Conservation (phyloP, 2,329 filamentous ascomycete species). For the Penicillium fuscoglaucum region DNA sequence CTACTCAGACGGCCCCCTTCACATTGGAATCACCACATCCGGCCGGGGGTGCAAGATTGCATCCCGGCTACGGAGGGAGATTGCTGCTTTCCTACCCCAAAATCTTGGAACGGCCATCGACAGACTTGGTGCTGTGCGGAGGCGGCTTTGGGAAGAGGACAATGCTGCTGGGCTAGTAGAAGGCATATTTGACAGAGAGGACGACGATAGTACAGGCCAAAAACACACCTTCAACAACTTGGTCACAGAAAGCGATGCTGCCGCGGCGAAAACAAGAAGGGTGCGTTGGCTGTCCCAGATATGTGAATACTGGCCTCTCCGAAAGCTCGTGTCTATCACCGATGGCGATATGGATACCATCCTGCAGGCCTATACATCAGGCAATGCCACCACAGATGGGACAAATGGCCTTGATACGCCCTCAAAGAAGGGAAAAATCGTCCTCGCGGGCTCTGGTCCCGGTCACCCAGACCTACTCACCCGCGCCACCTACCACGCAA, state of each 20-base stretch:
- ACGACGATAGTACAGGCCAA: conserved; percentile 58
- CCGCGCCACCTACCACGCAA: conserved; percentile 54
- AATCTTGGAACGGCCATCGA: conserved; percentile 76
- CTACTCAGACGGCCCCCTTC: conserved; percentile 84
- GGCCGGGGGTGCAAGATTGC: conserved; percentile 93
- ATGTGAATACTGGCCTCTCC: conserved; percentile 97
- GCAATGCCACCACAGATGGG: conserved; percentile 24
- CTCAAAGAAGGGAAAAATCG: conserved; percentile 64
- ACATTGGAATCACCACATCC: conserved; percentile 94
- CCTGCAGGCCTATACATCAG: conserved; percentile 65
- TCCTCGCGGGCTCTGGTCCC: conserved; percentile 88
- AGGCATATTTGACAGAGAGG: conserved; percentile 47
- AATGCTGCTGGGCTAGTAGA: conserved; percentile 52
- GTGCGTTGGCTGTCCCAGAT: conserved; percentile 95
- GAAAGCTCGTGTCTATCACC: conserved; percentile 73
- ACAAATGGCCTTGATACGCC: conserved; percentile 12
- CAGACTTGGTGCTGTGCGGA: conserved; percentile 70
- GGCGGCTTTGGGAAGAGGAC: conserved; percentile 73
- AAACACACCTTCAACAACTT: conserved; percentile 80
- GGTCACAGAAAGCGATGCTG: conserved; percentile 69
- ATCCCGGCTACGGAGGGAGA: conserved; percentile 82
- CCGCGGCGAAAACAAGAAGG: conserved; percentile 73
- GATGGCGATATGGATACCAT: conserved; percentile 77
- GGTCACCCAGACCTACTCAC: conserved; percentile 92
- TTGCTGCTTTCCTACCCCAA: conserved; percentile 74